Evolutionary conservation across 768 basidiomycete species (phyloP).

Genomic region (Suillus weaverae): DNA sequence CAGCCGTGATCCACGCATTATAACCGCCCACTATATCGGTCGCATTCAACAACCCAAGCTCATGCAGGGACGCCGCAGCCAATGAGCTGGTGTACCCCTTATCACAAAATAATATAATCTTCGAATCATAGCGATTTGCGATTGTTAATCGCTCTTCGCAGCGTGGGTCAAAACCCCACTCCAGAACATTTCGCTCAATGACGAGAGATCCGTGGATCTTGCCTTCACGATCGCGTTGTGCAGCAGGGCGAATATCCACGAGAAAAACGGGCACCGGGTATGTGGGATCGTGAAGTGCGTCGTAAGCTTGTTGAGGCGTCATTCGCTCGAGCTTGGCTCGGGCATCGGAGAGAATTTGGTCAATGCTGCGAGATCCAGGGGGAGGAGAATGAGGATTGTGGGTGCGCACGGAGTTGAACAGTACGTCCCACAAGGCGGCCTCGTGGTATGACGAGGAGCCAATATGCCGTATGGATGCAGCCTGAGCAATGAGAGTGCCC

Average conservation of each 20-base stretch:
- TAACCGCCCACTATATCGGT: slow-evolving; percentile 80
- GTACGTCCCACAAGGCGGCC: slow-evolving; percentile 66
- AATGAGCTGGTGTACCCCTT: slow-evolving; percentile 73
- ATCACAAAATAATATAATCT: slow-evolving; percentile 73
- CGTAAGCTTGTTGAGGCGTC: slow-evolving; percentile 57
- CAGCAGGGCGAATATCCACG: slow-evolving; percentile 73
- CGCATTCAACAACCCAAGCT: slow-evolving; percentile 69
- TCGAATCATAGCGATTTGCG: slow-evolving; percentile 72
- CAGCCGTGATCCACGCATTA: slow-evolving; percentile 67
- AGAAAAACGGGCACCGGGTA: slow-evolving; percentile 65
- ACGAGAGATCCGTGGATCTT: slow-evolving; percentile 64
- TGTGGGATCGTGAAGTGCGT: slow-evolving; percentile 53
- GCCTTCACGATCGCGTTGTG: slow-evolving; percentile 57
- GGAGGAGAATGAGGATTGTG: slow-evolving; percentile 66
- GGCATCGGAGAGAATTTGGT: slow-evolving; percentile 54
- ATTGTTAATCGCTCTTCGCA: slow-evolving; percentile 56
- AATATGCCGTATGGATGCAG: slow-evolving; percentile 53
- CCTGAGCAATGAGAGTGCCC: slow-evolving; percentile 28
- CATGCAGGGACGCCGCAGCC: slow-evolving; percentile 66
- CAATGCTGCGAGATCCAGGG: slow-evolving; percentile 60
- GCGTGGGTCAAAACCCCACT: slow-evolving; percentile 80
- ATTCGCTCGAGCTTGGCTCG: slow-evolving; percentile 67
- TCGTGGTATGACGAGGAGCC: slow-evolving; percentile 57
- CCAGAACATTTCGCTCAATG: slow-evolving; percentile 74
- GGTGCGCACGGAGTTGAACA: slow-evolving; percentile 56